phyloP scores from a whole-genome alignment of 1,139 yeast genomes.

The Pichia kudriavzevii region DNA sequence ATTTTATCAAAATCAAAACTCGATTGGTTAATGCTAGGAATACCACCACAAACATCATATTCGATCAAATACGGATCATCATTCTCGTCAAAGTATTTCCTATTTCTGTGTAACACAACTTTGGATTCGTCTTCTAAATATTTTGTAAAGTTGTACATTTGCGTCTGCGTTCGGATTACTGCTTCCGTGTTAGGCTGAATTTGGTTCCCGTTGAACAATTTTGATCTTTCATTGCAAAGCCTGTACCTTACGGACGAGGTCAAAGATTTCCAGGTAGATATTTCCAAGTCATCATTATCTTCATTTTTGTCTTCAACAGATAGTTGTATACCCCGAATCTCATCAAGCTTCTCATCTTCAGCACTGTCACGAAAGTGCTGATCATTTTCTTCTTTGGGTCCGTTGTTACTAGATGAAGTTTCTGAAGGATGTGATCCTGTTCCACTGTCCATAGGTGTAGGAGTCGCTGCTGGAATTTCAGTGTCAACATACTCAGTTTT shows the following conservation, averaged over 20 bases:
- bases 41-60: constrained; percentile 74
- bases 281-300: constrained; percentile 56
- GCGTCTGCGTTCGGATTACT: constrained; percentile 49
- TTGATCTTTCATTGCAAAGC: constrained; percentile 62
- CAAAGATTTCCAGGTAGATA: constrained; percentile 72
- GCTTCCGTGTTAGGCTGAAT: constrained; percentile 67
- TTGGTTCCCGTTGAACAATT: constrained; percentile 50
- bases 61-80: constrained; percentile 71
- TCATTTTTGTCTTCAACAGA: constrained; percentile 45
- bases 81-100: constrained; percentile 43
- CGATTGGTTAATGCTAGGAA: constrained; percentile 56
- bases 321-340: constrained; percentile 23
- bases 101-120: constrained; percentile 29
- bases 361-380: constrained; percentile 18
- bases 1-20: constrained; percentile 45
- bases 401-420: constrained; percentile 4
- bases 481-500: too few relatives aligned
- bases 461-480: constrained; percentile 26
- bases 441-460: not conserved
- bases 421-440: constrained; percentile 6
- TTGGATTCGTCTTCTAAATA: constrained; percentile 29
- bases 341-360: constrained; percentile 27
- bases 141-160: constrained; percentile 48
- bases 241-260: constrained; percentile 77
- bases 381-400: constrained; percentile 10